Evolutionary conservation across 2,329 filamentous ascomycete species (phyloP), one percentile per base, ranked within the genome.

Genomic region (Aspergillus tamarii): DNA sequence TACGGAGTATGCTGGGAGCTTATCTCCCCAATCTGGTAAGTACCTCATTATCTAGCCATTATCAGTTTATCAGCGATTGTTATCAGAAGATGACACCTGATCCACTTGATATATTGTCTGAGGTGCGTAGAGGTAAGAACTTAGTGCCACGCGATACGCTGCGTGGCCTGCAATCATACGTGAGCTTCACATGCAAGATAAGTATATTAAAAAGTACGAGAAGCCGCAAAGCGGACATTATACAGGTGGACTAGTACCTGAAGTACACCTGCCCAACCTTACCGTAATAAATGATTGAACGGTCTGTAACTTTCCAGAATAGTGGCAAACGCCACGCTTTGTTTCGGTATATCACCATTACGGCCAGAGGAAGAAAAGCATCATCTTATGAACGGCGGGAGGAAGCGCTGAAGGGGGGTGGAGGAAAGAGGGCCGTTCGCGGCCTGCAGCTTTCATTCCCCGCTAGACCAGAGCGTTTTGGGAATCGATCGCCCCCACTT

Each of bases 41-140:
- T 36, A 54, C 30, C 32, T 36, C 52, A 36, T 21, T 54, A 54
- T 36, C 32, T 23, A 16, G n/a, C 4, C 30, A 34, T 11, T 55
- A 55, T 55, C 52, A 39, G 52, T 55, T 55, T 55, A 55, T 55
- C 52, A 39, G 52, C 19, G 21, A 19, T 55, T 36, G 16, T 21
- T 39, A 55, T 39, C 32, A 11, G 32, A 55, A 26, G 14, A 30
- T 21, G 26, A 55, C 52, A 36, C 21, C n/a, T 55, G 32, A 26
- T 55, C 52, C 52, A 55, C 52, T 26, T 19, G 32, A 26, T 14
- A 39, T 21, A 55, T 55, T 55, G 34, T 23, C 30, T 55, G 32
- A 55, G 52, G 32, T 26, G 32, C 39, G 39, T 41, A 19, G 39
- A n/a, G 39, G 39, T 55, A 39, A 16, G n/a, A 23, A n/a, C 4